Evolutionary conservation across 129 eudicot genomes (phyloP), one percentile per base, ranked within the genome.

Genomic region (Flaveria brownii): DNA sequence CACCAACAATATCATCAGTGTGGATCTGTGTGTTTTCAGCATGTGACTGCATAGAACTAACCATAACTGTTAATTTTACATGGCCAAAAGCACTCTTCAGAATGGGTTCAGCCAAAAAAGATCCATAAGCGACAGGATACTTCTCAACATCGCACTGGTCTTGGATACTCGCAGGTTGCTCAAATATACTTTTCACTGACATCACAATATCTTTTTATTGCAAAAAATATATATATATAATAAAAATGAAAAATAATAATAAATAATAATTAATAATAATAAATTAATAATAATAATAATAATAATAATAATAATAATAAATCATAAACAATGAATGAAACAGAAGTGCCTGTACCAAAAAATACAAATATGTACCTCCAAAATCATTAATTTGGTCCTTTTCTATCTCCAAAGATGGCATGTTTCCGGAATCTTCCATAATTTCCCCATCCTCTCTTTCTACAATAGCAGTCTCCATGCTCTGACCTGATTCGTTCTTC

Each of bases 31-130:
- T 61, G 9, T 61, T 61, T 26, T 61, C 68, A 26, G 68, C 8
- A 14, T 59, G 81, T 18, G 61, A 73, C 70, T 73, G 74, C 43
- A 47, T 67, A 71, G 73, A 79, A 67, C 51, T 70, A 28, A 63
- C 33, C 41, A 45, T 71, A 15, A 52, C 65, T 26, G 83, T n/a
- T 23, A 41, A 77, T 75, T 74, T 85, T 52, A 81, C 63, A 84
- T 84, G 70, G 61, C 74, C 25, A 68, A 81, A 72, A 55, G 82
- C 82, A 83, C 86, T 85, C 80, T 83, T 80, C 75, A 88, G 15
- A 43, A 81, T 17, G 50, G 90, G 83, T 62, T 72, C 82, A 72
- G 60, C 72, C 26, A 57, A 49, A 52, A 54, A 72, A 79, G 80
- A 70, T 60, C 72, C 86, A 68, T 77, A 30, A 62, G 36, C 42